Conservation (phyloP, 768 basidiomycete genomes). For the Lactarius sanguifluus region DNA sequence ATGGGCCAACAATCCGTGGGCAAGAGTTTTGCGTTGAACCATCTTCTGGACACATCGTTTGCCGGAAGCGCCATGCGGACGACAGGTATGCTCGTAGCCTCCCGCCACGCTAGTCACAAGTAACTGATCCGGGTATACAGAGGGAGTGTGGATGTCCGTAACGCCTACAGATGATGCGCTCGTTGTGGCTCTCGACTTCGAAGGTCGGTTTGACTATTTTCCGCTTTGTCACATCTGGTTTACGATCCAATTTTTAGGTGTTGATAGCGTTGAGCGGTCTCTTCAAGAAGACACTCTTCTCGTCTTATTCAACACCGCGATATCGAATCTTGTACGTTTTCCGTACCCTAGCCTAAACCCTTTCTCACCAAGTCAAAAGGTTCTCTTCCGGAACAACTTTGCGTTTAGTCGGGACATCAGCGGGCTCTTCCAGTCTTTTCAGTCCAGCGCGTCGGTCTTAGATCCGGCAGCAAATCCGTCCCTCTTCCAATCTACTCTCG, state of each 20-base stretch:
- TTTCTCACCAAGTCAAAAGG: slow-evolving; percentile 44
- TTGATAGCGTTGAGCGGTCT: slow-evolving; percentile 63
- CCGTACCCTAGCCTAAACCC: not conserved
- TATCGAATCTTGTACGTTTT: slow-evolving; percentile 58
- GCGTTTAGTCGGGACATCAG: slow-evolving; percentile 59
- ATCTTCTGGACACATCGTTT: slow-evolving; percentile 62
- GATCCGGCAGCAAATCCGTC: slow-evolving; percentile 59
- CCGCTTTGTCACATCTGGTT: not conserved
- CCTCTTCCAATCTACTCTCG: slow-evolving; percentile 57
- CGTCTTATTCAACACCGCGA: slow-evolving; percentile 63
- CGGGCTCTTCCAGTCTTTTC: slow-evolving; percentile 61
- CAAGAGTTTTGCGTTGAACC: slow-evolving; percentile 59
- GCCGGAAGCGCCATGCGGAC: slow-evolving; percentile 67
- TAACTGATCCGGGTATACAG: slow-evolving; percentile 33
- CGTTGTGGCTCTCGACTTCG: slow-evolving; percentile 62
- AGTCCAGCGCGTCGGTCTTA: slow-evolving; percentile 55
- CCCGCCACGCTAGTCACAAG: not conserved
- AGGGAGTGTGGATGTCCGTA: slow-evolving; percentile 68
- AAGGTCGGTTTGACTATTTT: slow-evolving; percentile 42
- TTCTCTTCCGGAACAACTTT: slow-evolving; percentile 66
- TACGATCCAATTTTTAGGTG: slow-evolving; percentile 39
- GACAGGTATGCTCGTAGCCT: slow-evolving; percentile 53
- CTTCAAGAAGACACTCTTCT: slow-evolving; percentile 63
- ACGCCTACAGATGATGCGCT: slow-evolving; percentile 56
- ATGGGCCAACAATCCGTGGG: slow-evolving; percentile 72